Evolutionary conservation across 192 early-diverging fungal genomes (phyloP), one percentile per base, ranked within the genome.

Genomic region (Hyaloraphidium curvatum): DNA sequence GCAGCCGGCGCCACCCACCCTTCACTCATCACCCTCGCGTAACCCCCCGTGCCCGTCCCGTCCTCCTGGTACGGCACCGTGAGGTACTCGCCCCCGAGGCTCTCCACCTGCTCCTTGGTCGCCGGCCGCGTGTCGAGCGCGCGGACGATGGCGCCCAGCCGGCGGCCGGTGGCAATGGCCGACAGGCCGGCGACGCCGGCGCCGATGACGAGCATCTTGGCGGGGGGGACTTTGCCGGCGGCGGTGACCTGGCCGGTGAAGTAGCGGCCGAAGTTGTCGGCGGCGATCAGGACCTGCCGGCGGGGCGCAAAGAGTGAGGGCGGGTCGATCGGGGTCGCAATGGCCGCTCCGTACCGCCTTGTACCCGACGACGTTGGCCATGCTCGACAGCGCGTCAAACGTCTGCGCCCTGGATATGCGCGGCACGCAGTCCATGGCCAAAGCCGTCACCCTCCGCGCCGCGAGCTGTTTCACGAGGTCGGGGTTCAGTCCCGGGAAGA

Each of bases 281-380:
- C 17, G 28, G 63, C 63, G 40, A 64, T 61, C 13, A 65, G 40
- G 7, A 65, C n/a, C n/a, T n/a, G n/a, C n/a, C n/a, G n/a, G n/a
- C n/a, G n/a, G n/a, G n/a, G n/a, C n/a, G n/a, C n/a, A n/a, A n/a
- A n/a, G n/a, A n/a, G n/a, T n/a, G n/a, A n/a, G n/a, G n/a, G n/a
- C n/a, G n/a, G n/a, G n/a, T n/a, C n/a, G n/a, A n/a, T n/a, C n/a
- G n/a, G n/a, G n/a, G n/a, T n/a, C n/a, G n/a, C n/a, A n/a, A n/a
- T n/a, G n/a, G n/a, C n/a, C n/a, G n/a, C n/a, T n/a, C n/a, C n/a
- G n/a, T n/a, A n/a, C 63, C 30, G 43, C 60, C 33, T 63, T 62
- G 57, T 65, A 65, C 5, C 63, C 63, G 21, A 61, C 59, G 35
- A 63, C 64, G 48, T 63, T 62, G 1, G 63, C 63, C 63, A 65